Conservation (phyloP, 306 rosid species). For the Luffa acutangula region DNA sequence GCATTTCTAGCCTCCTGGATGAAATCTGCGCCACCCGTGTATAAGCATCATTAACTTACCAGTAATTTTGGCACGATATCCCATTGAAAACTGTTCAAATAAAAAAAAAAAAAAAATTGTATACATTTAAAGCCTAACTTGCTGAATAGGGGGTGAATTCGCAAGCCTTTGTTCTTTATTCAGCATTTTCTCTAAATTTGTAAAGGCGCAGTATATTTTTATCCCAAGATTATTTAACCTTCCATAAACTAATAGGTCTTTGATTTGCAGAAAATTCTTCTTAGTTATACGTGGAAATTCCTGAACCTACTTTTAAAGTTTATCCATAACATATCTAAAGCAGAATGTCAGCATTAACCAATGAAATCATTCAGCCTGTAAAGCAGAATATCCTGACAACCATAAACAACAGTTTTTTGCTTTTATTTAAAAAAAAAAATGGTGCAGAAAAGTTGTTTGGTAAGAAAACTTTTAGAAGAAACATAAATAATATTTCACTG, state of each 20-base stretch:
- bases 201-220: not conserved
- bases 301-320: not conserved
- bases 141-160: not conserved
- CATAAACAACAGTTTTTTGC: not conserved
- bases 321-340: not conserved
- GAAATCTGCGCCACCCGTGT: constrained; percentile 45
- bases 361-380: not conserved
- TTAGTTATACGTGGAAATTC: not conserved
- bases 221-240: not conserved
- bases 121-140: not conserved
- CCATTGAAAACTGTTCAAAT: not conserved
- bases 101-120: not conserved
- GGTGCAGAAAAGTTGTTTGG: no score
- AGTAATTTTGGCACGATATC: not conserved
- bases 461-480: not conserved
- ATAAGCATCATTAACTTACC: constrained; percentile 1
- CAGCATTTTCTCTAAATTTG: not conserved
- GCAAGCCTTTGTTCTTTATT: not conserved
- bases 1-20: constrained; percentile 80
- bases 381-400: not conserved
- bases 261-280: not conserved
- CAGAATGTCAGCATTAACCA: not conserved
- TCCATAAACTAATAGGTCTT: not conserved
- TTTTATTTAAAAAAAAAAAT: not conserved
- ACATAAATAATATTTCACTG: not conserved